Evolutionary conservation across 805 yeast species (phyloP).

Genomic region (Ogataea polymorpha): DNA sequence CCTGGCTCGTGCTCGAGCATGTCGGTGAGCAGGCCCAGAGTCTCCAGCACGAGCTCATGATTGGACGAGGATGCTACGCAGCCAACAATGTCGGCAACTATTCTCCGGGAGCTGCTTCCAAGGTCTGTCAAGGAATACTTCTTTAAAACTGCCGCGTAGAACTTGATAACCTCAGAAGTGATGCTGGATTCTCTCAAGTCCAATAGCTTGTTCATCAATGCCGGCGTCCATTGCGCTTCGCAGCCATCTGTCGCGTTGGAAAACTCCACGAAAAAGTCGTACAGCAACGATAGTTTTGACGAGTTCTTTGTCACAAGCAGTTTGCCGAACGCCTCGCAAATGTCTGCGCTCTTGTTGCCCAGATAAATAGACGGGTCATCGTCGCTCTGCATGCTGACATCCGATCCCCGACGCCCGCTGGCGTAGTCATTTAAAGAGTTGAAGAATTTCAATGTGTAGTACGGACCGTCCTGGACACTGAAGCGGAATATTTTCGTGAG

Average conservation of each 20-base stretch:
- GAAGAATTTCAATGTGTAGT: conserved; percentile 29
- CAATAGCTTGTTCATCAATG: conserved; percentile 16
- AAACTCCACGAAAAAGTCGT: conserved; percentile 26
- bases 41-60: conserved; percentile 33
- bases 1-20: conserved; percentile 15
- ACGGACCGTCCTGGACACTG: conserved; percentile 31
- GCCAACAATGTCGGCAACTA: conserved; percentile 20
- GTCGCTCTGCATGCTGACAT: conserved; percentile 36
- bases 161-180: conserved; percentile 34
- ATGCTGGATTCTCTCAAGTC: conserved; percentile 22
- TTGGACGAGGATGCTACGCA: conserved; percentile 25
- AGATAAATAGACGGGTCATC: conserved; percentile 30
- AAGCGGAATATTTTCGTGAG: conserved; percentile 38
- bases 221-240: conserved; percentile 20
- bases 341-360: conserved; percentile 1
- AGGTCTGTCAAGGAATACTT: conserved; percentile 32
- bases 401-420: conserved; percentile 33
- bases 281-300: conserved; percentile 19
- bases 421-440: conserved; percentile 23
- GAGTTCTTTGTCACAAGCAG: conserved; percentile 16
- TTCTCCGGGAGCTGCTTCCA: conserved; percentile 26
- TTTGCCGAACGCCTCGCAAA: conserved; percentile 21
- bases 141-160: conserved; percentile 35
- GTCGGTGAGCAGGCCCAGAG: conserved; percentile 21
- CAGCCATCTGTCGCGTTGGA: conserved; percentile 28